Percentiles rank a stretch among this genome's conserved stretches.
These are phyloP conservation scores for Coprinopsis marcescibilis DNA, from an alignment of 768 basidiomycete species.

Conservation along the genomic window DNA sequence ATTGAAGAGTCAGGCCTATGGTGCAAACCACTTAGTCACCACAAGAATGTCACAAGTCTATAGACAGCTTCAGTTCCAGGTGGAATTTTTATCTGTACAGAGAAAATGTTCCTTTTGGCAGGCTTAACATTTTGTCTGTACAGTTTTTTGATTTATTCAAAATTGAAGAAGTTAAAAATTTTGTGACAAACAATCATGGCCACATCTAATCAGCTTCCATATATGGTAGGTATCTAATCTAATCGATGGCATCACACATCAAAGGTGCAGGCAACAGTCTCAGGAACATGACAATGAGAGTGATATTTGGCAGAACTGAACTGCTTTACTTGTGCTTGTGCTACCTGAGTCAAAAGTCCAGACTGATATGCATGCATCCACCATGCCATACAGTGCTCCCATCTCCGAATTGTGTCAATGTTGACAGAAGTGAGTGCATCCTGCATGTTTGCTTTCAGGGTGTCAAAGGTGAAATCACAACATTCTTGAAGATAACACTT, in stretches of 20 bases:
- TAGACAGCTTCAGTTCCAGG: not conserved
- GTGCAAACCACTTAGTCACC: slow-evolving; percentile 3
- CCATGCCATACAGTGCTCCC: slow-evolving; percentile 26
- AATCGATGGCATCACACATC: slow-evolving; percentile 9
- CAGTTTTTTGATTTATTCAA: not conserved
- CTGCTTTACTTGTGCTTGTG: slow-evolving; percentile 23
- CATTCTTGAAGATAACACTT: slow-evolving; percentile 17
- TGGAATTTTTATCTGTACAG: not conserved
- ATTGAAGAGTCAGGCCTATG: too few relatives aligned
- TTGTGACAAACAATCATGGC: not conserved
- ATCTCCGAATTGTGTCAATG: slow-evolving; percentile 23
- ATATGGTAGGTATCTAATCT: slow-evolving; percentile 12
- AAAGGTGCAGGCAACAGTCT: slow-evolving; percentile 11
- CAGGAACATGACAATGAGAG: slow-evolving; percentile 21
- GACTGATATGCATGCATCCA: slow-evolving; percentile 29
- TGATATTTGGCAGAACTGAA: slow-evolving; percentile 27
- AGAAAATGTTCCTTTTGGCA: not conserved
- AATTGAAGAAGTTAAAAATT: slow-evolving; percentile 1
- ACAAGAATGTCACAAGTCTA: not conserved
- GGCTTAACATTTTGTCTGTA: not conserved
- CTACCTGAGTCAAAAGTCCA: slow-evolving; percentile 22
- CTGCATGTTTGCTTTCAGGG: slow-evolving; percentile 21
- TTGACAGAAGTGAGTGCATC: slow-evolving; percentile 18
- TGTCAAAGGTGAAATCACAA: slow-evolving; percentile 22
- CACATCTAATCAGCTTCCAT: not conserved